phyloP scores from a whole-genome alignment of 2,329 filamentous ascomycete genomes.

The Periconia sp. region DNA sequence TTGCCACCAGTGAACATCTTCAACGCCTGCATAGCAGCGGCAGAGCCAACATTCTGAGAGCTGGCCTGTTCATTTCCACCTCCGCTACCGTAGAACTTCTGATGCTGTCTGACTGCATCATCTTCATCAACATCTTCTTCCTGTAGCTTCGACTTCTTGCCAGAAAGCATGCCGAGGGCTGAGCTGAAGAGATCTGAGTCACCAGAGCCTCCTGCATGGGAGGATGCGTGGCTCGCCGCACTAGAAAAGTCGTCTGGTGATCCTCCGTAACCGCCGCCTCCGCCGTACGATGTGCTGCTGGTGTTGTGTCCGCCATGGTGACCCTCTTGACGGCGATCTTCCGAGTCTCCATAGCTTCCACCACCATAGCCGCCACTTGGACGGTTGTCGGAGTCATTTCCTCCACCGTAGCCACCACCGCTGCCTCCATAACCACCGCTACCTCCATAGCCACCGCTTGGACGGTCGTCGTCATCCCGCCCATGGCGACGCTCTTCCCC shows the following conservation, averaged over 20 bases:
- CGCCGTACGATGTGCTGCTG: conserved; percentile 52
- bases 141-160: conserved; percentile 58
- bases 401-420: conserved; percentile 4
- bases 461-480: conserved; percentile 24
- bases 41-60: conserved; percentile 62
- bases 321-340: conserved; percentile 9
- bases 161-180: conserved; percentile 61
- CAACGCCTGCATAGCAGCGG: conserved; percentile 81
- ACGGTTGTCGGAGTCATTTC: conserved; percentile 9
- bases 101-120: conserved; percentile 75
- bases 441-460: conserved; percentile 13
- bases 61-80: conserved; percentile 50
- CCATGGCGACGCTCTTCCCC: not conserved
- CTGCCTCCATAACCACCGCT: conserved; percentile 6
- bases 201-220: conserved; percentile 59
- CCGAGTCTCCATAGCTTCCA: conserved; percentile 17
- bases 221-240: conserved; percentile 61
- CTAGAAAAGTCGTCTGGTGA: conserved; percentile 59
- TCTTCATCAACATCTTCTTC: conserved; percentile 66
- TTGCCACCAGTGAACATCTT: conserved; percentile 74
- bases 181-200: conserved; percentile 61
- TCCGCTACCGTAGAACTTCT: conserved; percentile 70
- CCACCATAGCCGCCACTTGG: conserved; percentile 12
- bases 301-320: conserved; percentile 34
- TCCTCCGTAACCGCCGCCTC: conserved; percentile 42